A percentile compares a stretch with the other conserved stretches of the same genome.
phyloP scores from a whole-genome alignment of 2,329 filamentous ascomycete genomes.

The Phoma herbarum region DNA sequence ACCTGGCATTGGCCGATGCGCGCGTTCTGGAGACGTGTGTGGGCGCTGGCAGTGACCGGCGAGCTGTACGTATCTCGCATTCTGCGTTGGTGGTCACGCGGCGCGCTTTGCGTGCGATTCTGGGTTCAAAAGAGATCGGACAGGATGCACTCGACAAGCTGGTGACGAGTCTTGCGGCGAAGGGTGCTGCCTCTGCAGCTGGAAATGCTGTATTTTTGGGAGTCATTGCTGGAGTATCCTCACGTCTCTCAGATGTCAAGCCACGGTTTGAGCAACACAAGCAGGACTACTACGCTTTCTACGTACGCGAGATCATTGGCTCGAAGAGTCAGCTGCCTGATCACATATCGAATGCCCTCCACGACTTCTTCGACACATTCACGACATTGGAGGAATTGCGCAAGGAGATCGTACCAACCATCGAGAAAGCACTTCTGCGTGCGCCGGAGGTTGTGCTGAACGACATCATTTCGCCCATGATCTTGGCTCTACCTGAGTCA shows the following conservation, averaged over 20 bases:
- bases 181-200: slow-evolving; percentile 68
- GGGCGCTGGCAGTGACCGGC: slow-evolving; percentile 51
- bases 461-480: slow-evolving; percentile 77
- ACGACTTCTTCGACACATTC: slow-evolving; percentile 84
- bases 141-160: slow-evolving; percentile 69
- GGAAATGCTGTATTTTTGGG: slow-evolving; percentile 83
- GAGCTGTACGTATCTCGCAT: slow-evolving; percentile 66
- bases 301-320: slow-evolving; percentile 82
- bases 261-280: slow-evolving; percentile 71
- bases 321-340: slow-evolving; percentile 75
- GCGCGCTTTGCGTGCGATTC: slow-evolving; percentile 78
- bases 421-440: slow-evolving; percentile 89
- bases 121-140: slow-evolving; percentile 66
- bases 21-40: slow-evolving; percentile 81
- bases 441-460: slow-evolving; percentile 89
- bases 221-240: slow-evolving; percentile 85
- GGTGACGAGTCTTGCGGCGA: slow-evolving; percentile 73
- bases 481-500: slow-evolving; percentile 71
- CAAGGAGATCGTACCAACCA: slow-evolving; percentile 76
- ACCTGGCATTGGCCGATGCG: slow-evolving; percentile 74
- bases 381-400: slow-evolving; percentile 76
- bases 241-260: slow-evolving; percentile 72
- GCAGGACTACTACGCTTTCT: slow-evolving; percentile 80
- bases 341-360: slow-evolving; percentile 76
- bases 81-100: slow-evolving; percentile 81